A percentile compares a stretch with the other conserved stretches of the same genome.
Conservation (phyloP, 805 yeast genomes). For the Candida schatavii region DNA sequence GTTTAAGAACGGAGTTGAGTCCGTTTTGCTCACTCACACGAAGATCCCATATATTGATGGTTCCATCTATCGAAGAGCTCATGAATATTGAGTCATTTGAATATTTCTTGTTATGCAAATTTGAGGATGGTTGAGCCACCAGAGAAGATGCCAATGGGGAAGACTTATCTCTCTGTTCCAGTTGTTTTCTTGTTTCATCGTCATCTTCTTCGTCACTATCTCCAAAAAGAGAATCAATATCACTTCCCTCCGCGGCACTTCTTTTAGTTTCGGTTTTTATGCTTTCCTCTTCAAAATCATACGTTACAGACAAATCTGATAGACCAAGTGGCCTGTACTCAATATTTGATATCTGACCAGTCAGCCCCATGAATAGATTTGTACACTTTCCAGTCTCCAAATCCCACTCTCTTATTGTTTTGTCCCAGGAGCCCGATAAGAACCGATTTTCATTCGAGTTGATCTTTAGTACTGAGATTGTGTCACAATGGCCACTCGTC, state of each 20-base stretch:
- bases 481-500: constrained; percentile 55
- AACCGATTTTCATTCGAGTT: constrained; percentile 61
- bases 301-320: constrained; percentile 36
- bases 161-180: constrained; percentile 15
- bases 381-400: constrained; percentile 62
- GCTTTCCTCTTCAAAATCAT: constrained; percentile 17
- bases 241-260: constrained; percentile 19
- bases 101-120: constrained; percentile 21
- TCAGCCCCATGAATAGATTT: constrained; percentile 49
- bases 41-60: constrained; percentile 77
- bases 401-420: constrained; percentile 78
- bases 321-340: constrained; percentile 66
- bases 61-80: constrained; percentile 82
- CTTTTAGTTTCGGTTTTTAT: neutral
- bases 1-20: constrained; percentile 37
- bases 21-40: constrained; percentile 37
- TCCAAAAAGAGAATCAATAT: constrained; percentile 48
- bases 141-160: constrained; percentile 5
- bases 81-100: constrained; percentile 55
- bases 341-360: constrained; percentile 78
- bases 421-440: constrained; percentile 91
- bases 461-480: constrained; percentile 70
- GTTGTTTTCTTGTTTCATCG: constrained; percentile 14
- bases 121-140: constrained; percentile 12
- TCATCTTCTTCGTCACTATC: constrained; percentile 37